Conservation (phyloP, 371 early-diverging fungal species). For the Mucor indicus region DNA sequence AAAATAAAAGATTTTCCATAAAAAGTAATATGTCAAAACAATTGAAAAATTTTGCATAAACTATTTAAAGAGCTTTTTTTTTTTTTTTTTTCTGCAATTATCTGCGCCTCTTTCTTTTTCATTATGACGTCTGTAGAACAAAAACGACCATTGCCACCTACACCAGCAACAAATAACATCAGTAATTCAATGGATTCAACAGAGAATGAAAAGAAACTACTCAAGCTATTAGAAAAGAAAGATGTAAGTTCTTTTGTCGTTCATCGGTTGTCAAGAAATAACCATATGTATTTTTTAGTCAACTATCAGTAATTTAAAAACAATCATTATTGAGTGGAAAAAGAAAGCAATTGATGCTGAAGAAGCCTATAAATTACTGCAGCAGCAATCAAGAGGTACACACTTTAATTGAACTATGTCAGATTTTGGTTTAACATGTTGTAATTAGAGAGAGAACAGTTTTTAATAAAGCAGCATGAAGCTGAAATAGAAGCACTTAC, state of each 20-base stretch:
- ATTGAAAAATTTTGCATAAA: too few relatives aligned
- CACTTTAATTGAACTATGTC: neutral
- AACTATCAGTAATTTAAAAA: conserved; percentile 16
- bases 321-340: conserved; percentile 19
- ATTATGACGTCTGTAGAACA: neutral
- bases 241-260: too few relatives aligned
- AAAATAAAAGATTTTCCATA: too few relatives aligned
- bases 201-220: conserved; percentile 13
- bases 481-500: conserved; percentile 17
- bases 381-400: conserved; percentile 7
- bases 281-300: conserved; percentile 4
- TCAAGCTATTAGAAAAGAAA: conserved; percentile 15
- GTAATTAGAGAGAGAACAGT: conserved; percentile 11
- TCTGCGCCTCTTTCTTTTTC: too few relatives aligned
- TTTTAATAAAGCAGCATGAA: conserved; percentile 16
- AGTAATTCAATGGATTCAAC: conserved; percentile 9
- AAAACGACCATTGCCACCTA: conserved; percentile 15
- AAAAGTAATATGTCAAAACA: too few relatives aligned
- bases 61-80: too few relatives aligned
- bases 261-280: too few relatives aligned
- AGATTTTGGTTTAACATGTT: neutral
- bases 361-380: conserved; percentile 2
- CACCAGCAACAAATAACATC: conserved; percentile 10
- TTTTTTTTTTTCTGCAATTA: too few relatives aligned
- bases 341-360: conserved; percentile 16